A percentile compares a stretch with the other conserved stretches of the same genome.
Conservation (phyloP, 2,329 filamentous ascomycete species). For the Pyrenochaeta sp. region DNA sequence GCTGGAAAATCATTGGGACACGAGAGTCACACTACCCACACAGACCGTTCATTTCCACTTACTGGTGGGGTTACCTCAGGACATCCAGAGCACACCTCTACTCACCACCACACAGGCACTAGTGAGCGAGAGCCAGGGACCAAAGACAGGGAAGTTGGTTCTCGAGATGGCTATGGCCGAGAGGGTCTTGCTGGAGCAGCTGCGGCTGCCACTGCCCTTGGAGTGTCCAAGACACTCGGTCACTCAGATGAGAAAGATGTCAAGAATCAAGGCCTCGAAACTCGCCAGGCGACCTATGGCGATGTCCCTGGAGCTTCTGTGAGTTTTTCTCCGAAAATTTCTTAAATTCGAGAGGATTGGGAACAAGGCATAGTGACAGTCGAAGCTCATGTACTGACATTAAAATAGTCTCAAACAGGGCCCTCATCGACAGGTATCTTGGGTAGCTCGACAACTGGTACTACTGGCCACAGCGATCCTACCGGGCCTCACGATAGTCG, state of each 20-base stretch:
- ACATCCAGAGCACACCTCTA: conserved; percentile 5
- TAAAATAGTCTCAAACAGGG: not conserved
- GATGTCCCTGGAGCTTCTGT: conserved; percentile 1
- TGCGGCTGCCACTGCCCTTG: conserved; percentile 28
- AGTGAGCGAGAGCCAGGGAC: conserved; percentile 25
- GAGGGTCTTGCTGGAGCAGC: conserved; percentile 43
- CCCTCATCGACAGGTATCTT: not conserved
- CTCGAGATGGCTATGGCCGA: conserved; percentile 27
- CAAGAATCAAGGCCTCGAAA: conserved; percentile 4
- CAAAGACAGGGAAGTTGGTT: conserved; percentile 24
- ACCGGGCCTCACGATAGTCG: not conserved
- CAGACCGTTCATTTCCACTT: conserved; percentile 48
- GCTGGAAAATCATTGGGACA: conserved; percentile 17
- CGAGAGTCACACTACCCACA: conserved; percentile 27
- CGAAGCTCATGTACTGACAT: not conserved
- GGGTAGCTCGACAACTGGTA: not conserved
- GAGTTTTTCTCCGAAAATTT: not conserved
- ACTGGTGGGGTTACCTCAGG: conserved; percentile 38
- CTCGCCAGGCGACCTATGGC: conserved; percentile 1
- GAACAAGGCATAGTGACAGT: not conserved
- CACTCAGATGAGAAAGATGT: conserved; percentile 12
- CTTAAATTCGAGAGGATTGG: not conserved
- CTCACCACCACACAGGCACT: conserved; percentile 4
- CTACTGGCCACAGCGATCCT: not conserved
- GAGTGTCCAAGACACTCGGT: conserved; percentile 24